These are phyloP conservation scores for Colletotrichum tropicale DNA, from an alignment of 2,329 filamentous ascomycete species.

Conservation along the genomic window DNA sequence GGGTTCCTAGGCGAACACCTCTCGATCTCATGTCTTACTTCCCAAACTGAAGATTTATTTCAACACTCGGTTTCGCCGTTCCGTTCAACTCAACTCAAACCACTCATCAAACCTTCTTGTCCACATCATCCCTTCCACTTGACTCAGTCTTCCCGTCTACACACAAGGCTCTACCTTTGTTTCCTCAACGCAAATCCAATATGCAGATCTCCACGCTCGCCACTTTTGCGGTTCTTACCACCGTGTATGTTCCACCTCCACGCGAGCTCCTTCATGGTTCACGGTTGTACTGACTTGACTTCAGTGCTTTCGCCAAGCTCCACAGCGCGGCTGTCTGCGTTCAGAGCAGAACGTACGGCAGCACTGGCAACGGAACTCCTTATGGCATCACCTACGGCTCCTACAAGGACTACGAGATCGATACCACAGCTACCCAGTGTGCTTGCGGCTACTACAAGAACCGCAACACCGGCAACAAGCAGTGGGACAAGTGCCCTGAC, in stretches of 20 bases:
- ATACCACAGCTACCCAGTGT: slow-evolving; percentile 6
- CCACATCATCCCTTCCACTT: background rate
- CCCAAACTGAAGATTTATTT: background rate
- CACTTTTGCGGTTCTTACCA: background rate
- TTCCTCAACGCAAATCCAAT: background rate
- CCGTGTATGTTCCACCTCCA: background rate
- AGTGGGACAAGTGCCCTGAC: slow-evolving; percentile 22
- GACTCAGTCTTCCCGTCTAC: background rate
- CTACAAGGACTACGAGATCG: slow-evolving; percentile 8
- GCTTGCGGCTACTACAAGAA: slow-evolving; percentile 14
- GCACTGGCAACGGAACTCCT: slow-evolving; percentile 6
- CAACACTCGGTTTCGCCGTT: background rate
- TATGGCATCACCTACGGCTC: slow-evolving; percentile 3
- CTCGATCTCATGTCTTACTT: background rate
- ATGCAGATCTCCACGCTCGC: slow-evolving; percentile 4
- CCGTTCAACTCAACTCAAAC: background rate
- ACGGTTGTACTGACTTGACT: background rate
- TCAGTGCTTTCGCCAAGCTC: background rate
- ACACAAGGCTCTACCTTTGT: background rate
- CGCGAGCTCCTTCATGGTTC: background rate
- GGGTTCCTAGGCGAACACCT: background rate
- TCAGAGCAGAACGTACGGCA: background rate
- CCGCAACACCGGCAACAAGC: slow-evolving; percentile 22
- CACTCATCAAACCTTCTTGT: background rate
- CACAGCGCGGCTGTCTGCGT: slow-evolving; percentile 8